Evolutionary conservation across 768 basidiomycete genomes (phyloP), one percentile per base, ranked within the genome.

Genomic region (Collybiopsis luxurians): DNA sequence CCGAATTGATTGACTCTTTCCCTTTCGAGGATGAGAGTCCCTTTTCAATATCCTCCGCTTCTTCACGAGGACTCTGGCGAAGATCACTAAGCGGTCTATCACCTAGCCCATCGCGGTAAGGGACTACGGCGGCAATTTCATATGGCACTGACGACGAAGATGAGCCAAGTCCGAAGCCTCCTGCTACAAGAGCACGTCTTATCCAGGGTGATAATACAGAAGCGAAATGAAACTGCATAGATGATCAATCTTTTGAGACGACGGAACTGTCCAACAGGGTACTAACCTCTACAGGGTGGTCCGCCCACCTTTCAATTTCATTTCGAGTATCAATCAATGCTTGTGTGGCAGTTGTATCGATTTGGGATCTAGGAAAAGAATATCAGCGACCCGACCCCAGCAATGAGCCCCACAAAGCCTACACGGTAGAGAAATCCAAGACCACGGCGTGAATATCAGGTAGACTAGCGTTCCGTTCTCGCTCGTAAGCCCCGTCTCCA

Each of bases 161-260:
- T 13, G 69, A 67, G n/a, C 92, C 90, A 19, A 79, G 78, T 7
- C 96, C 96, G 67, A 98, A 98, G 2, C 93, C 93, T 57, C 89
- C 95, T 3, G 95, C 92, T 46, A 93, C 73, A 31, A 95, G 79
- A 4, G 92, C 91, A 49, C 95, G 89, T 54, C 89, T 84, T 58
- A 93, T 91, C 96, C 95, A 99, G 0, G 94, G 94, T 1, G 92
- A 94, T 54, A 95, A 83, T 34, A 98, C 78, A 34, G 90, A 85
- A 4, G 92, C 89, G 68, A 99, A 99, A 75, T 98, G 96, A 80
- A 97, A 98, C 82, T 93, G 68, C 34, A 57, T 23, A 31, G 31
- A 40, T 53, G 51, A 10, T 40, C 34, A 40, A 19, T 48, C 57
- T 55, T 40, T 38, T 17, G 21, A 19, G 15, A 24, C 23, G 24